phyloP scores from a whole-genome alignment of 2,329 filamentous ascomycete species.

The Curvularia verruculosa region DNA sequence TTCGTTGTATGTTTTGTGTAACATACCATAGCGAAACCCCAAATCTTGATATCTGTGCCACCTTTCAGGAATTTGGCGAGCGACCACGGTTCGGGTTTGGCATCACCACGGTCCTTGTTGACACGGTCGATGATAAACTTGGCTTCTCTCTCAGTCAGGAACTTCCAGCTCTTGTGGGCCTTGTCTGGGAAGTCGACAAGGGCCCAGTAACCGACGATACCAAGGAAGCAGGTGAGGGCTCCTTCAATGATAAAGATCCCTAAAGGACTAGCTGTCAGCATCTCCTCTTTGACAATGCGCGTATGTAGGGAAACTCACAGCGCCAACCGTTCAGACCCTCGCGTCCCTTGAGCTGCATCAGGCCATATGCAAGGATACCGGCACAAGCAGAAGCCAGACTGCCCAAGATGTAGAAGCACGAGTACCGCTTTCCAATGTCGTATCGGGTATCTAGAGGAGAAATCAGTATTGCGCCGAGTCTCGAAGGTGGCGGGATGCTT shows the following conservation, averaged over 20 bases:
- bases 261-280: conserved; percentile 42
- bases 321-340: conserved; percentile 54
- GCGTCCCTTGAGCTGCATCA: conserved; percentile 68
- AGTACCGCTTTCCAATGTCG: conserved; percentile 73
- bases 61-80: conserved; percentile 56
- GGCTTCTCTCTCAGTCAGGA: conserved; percentile 55
- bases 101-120: conserved; percentile 61
- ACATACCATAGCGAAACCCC: conserved; percentile 58
- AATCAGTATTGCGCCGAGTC: neutral
- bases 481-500: neutral
- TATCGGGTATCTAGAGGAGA: conserved; percentile 54
- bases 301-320: conserved; percentile 34
- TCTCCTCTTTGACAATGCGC: neutral
- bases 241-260: conserved; percentile 56
- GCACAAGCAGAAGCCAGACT: conserved; percentile 69
- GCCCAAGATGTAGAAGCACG: conserved; percentile 71
- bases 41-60: conserved; percentile 60
- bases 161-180: conserved; percentile 51
- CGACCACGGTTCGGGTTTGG: conserved; percentile 55
- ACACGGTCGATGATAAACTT: conserved; percentile 59
- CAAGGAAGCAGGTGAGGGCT: conserved; percentile 50
- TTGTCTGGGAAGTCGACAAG: conserved; percentile 56
- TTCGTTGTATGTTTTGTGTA: conserved; percentile 11
- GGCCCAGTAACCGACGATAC: conserved; percentile 49
- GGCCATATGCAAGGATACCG: conserved; percentile 72